These are phyloP conservation scores for Thielaviopsis musarum DNA, from an alignment of 2,329 filamentous ascomycete species.

Conservation along the genomic window DNA sequence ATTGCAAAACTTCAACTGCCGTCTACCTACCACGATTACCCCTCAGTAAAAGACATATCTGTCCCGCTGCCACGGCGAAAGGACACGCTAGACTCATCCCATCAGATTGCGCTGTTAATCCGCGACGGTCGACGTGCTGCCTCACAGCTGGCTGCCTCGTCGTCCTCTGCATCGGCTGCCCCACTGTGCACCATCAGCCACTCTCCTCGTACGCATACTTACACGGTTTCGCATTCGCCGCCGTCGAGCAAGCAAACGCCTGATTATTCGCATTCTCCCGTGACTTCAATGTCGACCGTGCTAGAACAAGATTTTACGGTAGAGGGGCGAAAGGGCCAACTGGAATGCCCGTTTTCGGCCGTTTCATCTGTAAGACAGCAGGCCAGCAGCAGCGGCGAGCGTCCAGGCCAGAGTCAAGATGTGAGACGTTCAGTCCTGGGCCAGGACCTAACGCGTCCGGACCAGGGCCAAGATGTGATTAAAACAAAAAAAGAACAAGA, in stretches of 20 bases:
- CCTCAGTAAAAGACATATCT: constrained; percentile 30
- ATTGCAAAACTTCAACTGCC: constrained; percentile 50
- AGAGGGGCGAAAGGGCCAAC: constrained; percentile 58
- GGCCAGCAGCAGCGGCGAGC: neutral
- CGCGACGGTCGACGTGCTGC: constrained; percentile 45
- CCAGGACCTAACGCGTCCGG: neutral
- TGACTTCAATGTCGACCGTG: constrained; percentile 44
- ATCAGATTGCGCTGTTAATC: constrained; percentile 46
- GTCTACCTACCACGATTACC: constrained; percentile 28
- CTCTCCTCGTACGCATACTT: neutral
- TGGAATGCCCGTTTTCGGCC: constrained; percentile 63
- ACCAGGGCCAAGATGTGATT: constrained; percentile 16
- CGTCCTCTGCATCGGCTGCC: constrained; percentile 25
- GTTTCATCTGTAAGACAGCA: neutral
- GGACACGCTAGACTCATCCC: constrained; percentile 27
- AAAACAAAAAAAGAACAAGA: constrained; percentile 17
- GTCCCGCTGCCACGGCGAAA: constrained; percentile 38
- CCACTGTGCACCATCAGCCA: constrained; percentile 29
- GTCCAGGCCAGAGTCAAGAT: constrained; percentile 13
- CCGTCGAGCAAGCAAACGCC: constrained; percentile 29
- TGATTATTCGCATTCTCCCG: constrained; percentile 26
- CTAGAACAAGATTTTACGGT: constrained; percentile 87
- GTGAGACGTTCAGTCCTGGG: constrained; percentile 11
- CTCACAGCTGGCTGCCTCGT: constrained; percentile 30
- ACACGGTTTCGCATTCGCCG: neutral